These are phyloP conservation scores for Trifolium subterraneum DNA, from an alignment of 306 rosid species.

Conservation along the genomic window DNA sequence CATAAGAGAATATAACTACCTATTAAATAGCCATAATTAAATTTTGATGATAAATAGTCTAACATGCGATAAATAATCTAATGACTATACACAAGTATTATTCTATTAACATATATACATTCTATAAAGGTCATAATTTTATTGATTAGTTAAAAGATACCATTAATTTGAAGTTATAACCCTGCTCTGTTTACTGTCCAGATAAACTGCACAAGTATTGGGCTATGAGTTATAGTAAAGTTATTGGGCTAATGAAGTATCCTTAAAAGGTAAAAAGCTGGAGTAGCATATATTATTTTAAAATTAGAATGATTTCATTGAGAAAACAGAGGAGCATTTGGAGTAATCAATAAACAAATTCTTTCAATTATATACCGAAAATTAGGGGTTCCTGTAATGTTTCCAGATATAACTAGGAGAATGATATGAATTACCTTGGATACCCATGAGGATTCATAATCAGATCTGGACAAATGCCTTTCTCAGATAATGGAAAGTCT, in stretches of 20 bases:
- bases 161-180: slow-evolving; percentile 6
- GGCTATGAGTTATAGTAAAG: too few relatives aligned
- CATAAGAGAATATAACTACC: too few relatives aligned
- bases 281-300: background rate
- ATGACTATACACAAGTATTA: background rate
- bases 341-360: background rate
- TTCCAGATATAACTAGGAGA: slow-evolving; percentile 21
- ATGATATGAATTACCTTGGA: slow-evolving; percentile 67
- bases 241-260: too few relatives aligned
- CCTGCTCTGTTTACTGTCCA: background rate
- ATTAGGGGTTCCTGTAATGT: background rate
- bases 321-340: slow-evolving; percentile 17
- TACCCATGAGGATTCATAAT: slow-evolving; percentile 99
- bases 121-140: background rate
- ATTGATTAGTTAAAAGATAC: background rate
- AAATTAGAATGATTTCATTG: slow-evolving; percentile 16
- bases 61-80: too few relatives aligned
- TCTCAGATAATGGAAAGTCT: slow-evolving; percentile 95
- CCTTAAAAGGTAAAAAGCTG: background rate
- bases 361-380: background rate
- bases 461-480: slow-evolving; percentile 96
- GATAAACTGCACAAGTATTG: slow-evolving; percentile 7
- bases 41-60: background rate
- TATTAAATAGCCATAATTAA: background rate
- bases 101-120: slow-evolving; percentile 16